Evolutionary conservation across 495 filamentous ascomycete species (phyloP), one percentile per base, ranked within the genome.

Genomic region (Parachaetomium inaequale): DNA sequence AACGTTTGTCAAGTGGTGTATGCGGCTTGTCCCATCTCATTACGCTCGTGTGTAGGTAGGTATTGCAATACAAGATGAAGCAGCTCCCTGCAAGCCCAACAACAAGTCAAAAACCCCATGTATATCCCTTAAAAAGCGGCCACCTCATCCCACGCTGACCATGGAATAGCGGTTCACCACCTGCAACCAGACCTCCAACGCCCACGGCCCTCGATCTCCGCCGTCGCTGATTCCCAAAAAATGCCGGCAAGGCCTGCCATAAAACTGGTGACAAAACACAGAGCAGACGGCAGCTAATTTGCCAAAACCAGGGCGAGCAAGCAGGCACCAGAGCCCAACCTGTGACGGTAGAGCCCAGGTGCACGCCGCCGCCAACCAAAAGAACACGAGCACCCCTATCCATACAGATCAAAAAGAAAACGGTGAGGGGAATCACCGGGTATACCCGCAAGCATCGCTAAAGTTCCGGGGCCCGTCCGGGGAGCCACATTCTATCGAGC

Each of bases 401-500:
- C 54, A 40, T 36, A 64, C 36, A 45, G n/a, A 49, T 15, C 36
- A 45, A 25, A 52, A 25, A 15, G 29, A 32, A 57, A 46, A 52
- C 26, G 63, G 57, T 56, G 57, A 43, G 43, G 55, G 58, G 54
- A 52, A 57, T 45, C 46, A 58, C 63, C 54, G 58, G 63, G 63
- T 65, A 65, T 65, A 58, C 26, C 63, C 53, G 54, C 58, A 54
- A 58, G 53, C 12, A 45, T 34, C 29, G 46, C 46, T 29, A 40
- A 62, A 40, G 21, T 14, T 23, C 26, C 12, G 17, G n/a, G 19
- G n/a, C 42, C 15, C 15, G n/a, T 23, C n/a, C n/a, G 42, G 21
- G 23, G 36, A 10, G 38, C 50, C 15, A 28, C 31, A 45, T 55
- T 25, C 29, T 31, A 11, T n/a, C 14, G 23, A 47, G 23, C 19